Base-by-base conservation (phyloP, 2,329 filamentous ascomycete species). In the Trichoderma koningiopsis region DNA sequence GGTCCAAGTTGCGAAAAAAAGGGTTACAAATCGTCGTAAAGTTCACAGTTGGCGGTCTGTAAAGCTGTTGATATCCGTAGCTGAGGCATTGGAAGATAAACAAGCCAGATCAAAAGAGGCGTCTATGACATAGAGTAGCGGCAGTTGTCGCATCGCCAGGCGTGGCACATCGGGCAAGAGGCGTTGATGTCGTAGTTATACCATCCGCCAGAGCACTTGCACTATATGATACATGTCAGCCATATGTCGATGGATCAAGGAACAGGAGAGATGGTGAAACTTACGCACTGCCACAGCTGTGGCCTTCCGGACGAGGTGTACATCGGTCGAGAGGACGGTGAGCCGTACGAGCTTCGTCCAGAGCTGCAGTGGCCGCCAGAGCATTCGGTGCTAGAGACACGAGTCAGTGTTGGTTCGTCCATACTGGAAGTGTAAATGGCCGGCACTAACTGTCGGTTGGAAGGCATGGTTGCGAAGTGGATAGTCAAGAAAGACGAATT, bases 91-190 rank as follows among this genome's bases (percentile, higher is more conserved):
- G 29, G 37, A 49, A 31, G 29, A 58, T 35, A n/a, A 31, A 10
- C 10, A 22, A 31, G 55, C 29, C n/a, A 49, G 16, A 31, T 19
- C 40, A 43, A 7, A 7, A 43, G 37, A 43, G 40, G n/a, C 40
- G n/a, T 37, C 29, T 67, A 67, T 55, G 27, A 47, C 43, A 61
- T 52, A 1, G 74, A 66, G 66, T 75, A 77, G 35, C 4, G n/a
- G 62, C 76, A 77, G 35, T 61, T 2, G 0, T 0, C 0, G 56
- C 76, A 77, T 2, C 76, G 76, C 22, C 10, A 24, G 8, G 31
- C 24, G 5, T 72, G 72, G 70, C 73, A 74, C 40, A 69, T 60
- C 4, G 72, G 73, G 68, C 72, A 74, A 53, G 58, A 71, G 16
- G 56, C 37, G 61, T 74, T 69, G 24, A 72, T 52, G 13, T 64